A percentile compares a stretch with the other conserved stretches of the same genome.
These are phyloP conservation scores for Cladosporium sp. DNA, from an alignment of 2,329 filamentous ascomycete genomes.

Conservation along the genomic window DNA sequence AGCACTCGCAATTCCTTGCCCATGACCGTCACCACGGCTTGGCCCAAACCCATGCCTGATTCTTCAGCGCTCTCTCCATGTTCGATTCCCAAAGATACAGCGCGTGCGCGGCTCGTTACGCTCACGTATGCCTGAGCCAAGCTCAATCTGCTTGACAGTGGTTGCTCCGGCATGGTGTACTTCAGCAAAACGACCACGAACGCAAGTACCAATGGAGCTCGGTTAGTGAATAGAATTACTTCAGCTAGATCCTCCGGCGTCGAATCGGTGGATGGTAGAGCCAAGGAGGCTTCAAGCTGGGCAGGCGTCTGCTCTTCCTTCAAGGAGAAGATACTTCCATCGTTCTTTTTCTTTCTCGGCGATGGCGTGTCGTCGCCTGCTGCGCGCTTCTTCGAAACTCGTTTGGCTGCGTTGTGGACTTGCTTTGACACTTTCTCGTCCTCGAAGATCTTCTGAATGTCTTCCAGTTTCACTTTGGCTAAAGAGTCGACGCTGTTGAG, in stretches of 20 bases:
- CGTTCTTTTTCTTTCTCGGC: slow-evolving; percentile 30
- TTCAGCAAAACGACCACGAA: slow-evolving; percentile 71
- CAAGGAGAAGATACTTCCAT: slow-evolving; percentile 27
- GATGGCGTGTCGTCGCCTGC: slow-evolving; percentile 34
- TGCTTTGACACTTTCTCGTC: slow-evolving; percentile 55
- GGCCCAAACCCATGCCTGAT: slow-evolving; percentile 68
- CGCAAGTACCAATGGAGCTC: slow-evolving; percentile 75
- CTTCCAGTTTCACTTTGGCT: slow-evolving; percentile 43
- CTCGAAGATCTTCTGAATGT: slow-evolving; percentile 40
- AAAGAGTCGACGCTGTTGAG: slow-evolving; percentile 44
- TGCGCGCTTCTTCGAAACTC: slow-evolving; percentile 51
- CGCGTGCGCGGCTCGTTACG: slow-evolving; percentile 72
- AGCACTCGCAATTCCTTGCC: slow-evolving; percentile 69
- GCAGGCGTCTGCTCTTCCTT: slow-evolving; percentile 38
- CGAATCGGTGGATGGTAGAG: slow-evolving; percentile 50
- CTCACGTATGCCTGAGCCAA: slow-evolving; percentile 80
- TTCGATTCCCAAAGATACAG: slow-evolving; percentile 68
- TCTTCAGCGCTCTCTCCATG: slow-evolving; percentile 61
- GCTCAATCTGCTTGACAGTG: slow-evolving; percentile 75
- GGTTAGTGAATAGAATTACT: slow-evolving; percentile 64
- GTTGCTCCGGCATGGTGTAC: slow-evolving; percentile 81
- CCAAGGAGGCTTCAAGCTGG: slow-evolving; percentile 59
- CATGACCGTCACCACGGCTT: slow-evolving; percentile 68
- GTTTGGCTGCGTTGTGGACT: slow-evolving; percentile 53
- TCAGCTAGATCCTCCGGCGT: slow-evolving; percentile 57